Evolutionary conservation across 176 grass and related monocot species (phyloP).

Genomic region (Carex pumila): DNA sequence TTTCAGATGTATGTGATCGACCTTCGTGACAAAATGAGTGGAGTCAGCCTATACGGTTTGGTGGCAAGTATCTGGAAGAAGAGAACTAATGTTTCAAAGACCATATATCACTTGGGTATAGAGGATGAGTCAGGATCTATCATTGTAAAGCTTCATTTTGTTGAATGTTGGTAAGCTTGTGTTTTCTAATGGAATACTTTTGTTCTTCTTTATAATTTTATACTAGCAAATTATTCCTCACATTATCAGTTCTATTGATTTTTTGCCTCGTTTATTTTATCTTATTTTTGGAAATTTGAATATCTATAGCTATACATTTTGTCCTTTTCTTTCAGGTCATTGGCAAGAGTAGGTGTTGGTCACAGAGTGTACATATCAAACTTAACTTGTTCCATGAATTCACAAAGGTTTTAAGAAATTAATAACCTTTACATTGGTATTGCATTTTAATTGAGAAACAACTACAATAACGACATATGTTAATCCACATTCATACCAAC

Average conservation of each 20-base stretch:
- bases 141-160: slow-evolving; percentile 61
- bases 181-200: neutral
- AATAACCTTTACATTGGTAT: slow-evolving; percentile 13
- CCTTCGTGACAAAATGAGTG: slow-evolving; percentile 70
- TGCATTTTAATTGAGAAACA: neutral
- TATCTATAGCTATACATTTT: slow-evolving; percentile 6
- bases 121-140: slow-evolving; percentile 67
- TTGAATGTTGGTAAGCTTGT: slow-evolving; percentile 50
- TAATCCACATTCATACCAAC: neutral
- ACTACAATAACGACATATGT: neutral
- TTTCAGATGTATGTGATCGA: slow-evolving; percentile 61
- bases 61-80: slow-evolving; percentile 54
- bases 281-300: slow-evolving; percentile 16
- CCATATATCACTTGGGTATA: slow-evolving; percentile 57
- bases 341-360: slow-evolving; percentile 69
- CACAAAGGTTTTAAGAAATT: slow-evolving; percentile 46
- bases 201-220: neutral
- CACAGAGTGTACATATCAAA: slow-evolving; percentile 83
- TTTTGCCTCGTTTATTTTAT: slow-evolving; percentile 7
- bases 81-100: slow-evolving; percentile 33
- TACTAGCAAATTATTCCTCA: neutral
- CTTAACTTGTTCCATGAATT: slow-evolving; percentile 55
- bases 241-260: neutral
- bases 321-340: slow-evolving; percentile 51
- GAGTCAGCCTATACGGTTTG: slow-evolving; percentile 71